Evolutionary conservation across 495 filamentous ascomycete species (phyloP).

Genomic region (Schizothecium vesticola): DNA sequence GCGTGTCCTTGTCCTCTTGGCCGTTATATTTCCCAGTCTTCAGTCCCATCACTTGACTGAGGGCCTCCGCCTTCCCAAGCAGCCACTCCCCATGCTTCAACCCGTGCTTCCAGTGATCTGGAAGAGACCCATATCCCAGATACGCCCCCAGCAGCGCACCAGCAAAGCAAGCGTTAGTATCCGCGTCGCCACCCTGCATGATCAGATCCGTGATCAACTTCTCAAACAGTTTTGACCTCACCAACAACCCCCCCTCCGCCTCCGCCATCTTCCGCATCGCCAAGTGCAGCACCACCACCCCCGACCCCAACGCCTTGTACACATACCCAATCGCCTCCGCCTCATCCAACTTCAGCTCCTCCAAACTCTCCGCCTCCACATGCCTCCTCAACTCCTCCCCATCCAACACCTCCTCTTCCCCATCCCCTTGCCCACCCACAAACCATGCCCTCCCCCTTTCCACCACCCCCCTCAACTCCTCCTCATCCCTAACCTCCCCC

Average conservation of each 20-base stretch:
- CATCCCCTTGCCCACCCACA: slow-evolving; percentile 1
- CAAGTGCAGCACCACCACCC: slow-evolving; percentile 32
- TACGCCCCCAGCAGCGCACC: slow-evolving; percentile 41
- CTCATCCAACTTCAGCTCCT: slow-evolving; percentile 37
- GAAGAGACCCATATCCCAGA: slow-evolving; percentile 36
- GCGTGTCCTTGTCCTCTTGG: slow-evolving; percentile 26
- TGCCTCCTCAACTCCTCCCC: slow-evolving; percentile 32
- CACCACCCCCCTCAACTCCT: slow-evolving; percentile 31
- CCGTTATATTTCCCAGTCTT: slow-evolving; percentile 25
- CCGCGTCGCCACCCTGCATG: slow-evolving; percentile 45
- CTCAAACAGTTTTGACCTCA: slow-evolving; percentile 30
- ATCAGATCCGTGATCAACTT: slow-evolving; percentile 39
- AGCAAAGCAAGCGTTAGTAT: slow-evolving; percentile 47
- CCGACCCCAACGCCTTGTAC: slow-evolving; percentile 43
- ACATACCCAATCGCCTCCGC: slow-evolving; percentile 42
- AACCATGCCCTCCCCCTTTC: slow-evolving; percentile 20
- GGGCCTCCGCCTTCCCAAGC: slow-evolving; percentile 27
- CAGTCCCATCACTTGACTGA: slow-evolving; percentile 26
- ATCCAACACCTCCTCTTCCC: slow-evolving; percentile 27
- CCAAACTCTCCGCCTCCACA: slow-evolving; percentile 24
- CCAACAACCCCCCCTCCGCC: not conserved
- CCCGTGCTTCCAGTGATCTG: slow-evolving; percentile 40
- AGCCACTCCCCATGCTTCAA: slow-evolving; percentile 38
- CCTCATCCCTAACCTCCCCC: slow-evolving; percentile 34
- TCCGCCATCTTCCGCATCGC: slow-evolving; percentile 26